Base-by-base conservation (phyloP, 495 filamentous ascomycete species). In the Tricharina praecox region DNA sequence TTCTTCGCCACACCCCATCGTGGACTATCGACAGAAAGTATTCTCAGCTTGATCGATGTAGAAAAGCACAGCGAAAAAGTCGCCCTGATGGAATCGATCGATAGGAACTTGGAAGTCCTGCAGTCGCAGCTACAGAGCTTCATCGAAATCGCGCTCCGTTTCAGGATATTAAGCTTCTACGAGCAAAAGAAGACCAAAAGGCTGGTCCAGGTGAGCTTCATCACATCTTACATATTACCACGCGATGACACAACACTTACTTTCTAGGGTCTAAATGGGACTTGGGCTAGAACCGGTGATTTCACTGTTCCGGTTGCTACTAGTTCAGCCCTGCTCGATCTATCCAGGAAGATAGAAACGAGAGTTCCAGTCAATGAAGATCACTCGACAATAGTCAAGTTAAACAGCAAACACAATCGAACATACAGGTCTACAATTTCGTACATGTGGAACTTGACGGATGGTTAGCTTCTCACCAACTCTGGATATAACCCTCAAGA, bases 1-100 rank as follows among this genome's bases (percentile, higher is more conserved):
- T 50, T 50, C 33, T 46, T 50, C 19, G 41, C 41, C 4, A 50
- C 48, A 5, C 48, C 48, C 8, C 30, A 46, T 18, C 41, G 48
- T 3, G 41, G 41, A 2, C 19, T 37, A 3, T 9, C 20, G 7
- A 35, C 35, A 3, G 41, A 50, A 11, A 32, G 47, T 46, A 50
- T 50, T 15, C 28, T 54, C n/a, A 32, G 23, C 7, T 34, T 61
- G 18, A 45, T 52, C 20, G 23, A 46, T 3, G 26, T 28, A 23
- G 30, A 20, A 19, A 25, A 23, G 7, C 39, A 43, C 20, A 19
- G 20, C 10, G 39, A 43, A 28, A 28, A 38, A 5, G n/a, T 10
- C 2, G 0, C 8, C 3, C 43, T 54, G 1, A 36, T 40, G 3
- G 33, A 30, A 0, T 51, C 43, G 5, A 43, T 43, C 20, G 39